A percentile compares a stretch with the other conserved stretches of the same genome.
These are phyloP conservation scores for Ogataea ramenticola DNA, from an alignment of 805 yeast genomes.

Conservation along the genomic window DNA sequence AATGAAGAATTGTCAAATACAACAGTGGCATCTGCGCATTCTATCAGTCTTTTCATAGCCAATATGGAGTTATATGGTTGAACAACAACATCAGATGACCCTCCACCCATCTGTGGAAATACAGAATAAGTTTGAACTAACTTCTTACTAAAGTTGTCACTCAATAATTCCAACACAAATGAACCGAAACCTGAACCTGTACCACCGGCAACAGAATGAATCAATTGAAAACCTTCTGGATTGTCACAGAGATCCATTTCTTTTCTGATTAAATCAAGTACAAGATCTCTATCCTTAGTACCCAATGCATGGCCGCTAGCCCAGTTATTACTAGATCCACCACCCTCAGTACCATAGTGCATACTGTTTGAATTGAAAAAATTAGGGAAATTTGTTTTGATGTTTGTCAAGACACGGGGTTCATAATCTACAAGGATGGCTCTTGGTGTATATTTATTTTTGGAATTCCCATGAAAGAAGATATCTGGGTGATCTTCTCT, in stretches of 20 bases:
- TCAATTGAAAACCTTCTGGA: slow-evolving; percentile 80
- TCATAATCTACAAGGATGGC: slow-evolving; percentile 82
- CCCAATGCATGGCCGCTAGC: slow-evolving; percentile 83
- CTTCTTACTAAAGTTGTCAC: slow-evolving; percentile 79
- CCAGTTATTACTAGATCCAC: slow-evolving; percentile 97
- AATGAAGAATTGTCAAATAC: slow-evolving; percentile 89
- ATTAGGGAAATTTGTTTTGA: slow-evolving; percentile 37
- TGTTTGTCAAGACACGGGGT: slow-evolving; percentile 75
- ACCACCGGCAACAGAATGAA: slow-evolving; percentile 97
- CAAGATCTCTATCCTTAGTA: slow-evolving; percentile 55
- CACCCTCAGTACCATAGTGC: slow-evolving; percentile 71
- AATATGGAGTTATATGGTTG: slow-evolving; percentile 91
- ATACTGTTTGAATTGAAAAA: slow-evolving; percentile 81
- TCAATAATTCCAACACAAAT: slow-evolving; percentile 63
- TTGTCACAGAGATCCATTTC: slow-evolving; percentile 89
- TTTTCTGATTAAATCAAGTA: slow-evolving; percentile 77
- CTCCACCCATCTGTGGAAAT: slow-evolving; percentile 67
- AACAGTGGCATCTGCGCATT: slow-evolving; percentile 78
- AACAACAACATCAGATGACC: slow-evolving; percentile 92
- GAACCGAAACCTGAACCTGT: slow-evolving; percentile 97
- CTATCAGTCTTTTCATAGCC: slow-evolving; percentile 74
- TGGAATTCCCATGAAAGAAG: slow-evolving; percentile 70
- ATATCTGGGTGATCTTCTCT: slow-evolving; percentile 73
- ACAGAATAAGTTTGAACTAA: slow-evolving; percentile 79
- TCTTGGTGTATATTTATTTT: slow-evolving; percentile 76